Base-by-base conservation (phyloP, 1,284 basidiomycete genomes). In the Ganoderma boninense region DNA sequence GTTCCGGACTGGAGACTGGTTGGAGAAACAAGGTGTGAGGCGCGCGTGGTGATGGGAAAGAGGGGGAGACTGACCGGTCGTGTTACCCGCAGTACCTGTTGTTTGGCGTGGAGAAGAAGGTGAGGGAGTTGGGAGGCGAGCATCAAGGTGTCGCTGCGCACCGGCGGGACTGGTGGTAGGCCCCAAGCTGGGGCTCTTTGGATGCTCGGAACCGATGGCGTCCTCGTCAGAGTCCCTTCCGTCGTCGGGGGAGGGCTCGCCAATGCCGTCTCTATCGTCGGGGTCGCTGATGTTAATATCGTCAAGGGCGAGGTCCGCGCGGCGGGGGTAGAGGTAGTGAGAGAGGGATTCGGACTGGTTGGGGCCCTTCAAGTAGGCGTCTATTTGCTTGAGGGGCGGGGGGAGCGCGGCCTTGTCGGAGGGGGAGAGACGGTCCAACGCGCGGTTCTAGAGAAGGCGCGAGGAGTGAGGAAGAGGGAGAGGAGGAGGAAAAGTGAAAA, bases 141-240 rank as follows among this genome's bases (percentile, higher is more conserved):
- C 64, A 54, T 71, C 67, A 62, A 62, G 64, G 40, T 67, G 68
- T 62, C 59, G 70, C 18, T 74, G 70, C 65, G 69, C 70, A 68
- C 67, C 73, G 63, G 68, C 64, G 52, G 69, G 70, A 66, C 70
- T 74, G 62, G 65, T 67, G 26, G 71, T 62, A 46, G 73, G 73
- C 54, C 72, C 70, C 38, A 73, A 63, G 70, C 72, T 73, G 44
- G 72, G 72, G 67, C 70, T 71, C 70, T 68, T 74, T 56, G 73
- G 73, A 42, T 74, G 73, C 63, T 74, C 73, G 66, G 73, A 74
- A 63, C 73, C 73, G 69, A 74, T 74, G 43, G 73, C 73, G 61
- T 74, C 73, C 62, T 74, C 73, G 65, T 74, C 73, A 59, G 73
- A 74, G 67, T 74, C 73, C 54, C 70, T 68, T 40, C 56, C 73